phyloP scores from a whole-genome alignment of 768 basidiomycete species.

The Rhizopogon roseolus region DNA sequence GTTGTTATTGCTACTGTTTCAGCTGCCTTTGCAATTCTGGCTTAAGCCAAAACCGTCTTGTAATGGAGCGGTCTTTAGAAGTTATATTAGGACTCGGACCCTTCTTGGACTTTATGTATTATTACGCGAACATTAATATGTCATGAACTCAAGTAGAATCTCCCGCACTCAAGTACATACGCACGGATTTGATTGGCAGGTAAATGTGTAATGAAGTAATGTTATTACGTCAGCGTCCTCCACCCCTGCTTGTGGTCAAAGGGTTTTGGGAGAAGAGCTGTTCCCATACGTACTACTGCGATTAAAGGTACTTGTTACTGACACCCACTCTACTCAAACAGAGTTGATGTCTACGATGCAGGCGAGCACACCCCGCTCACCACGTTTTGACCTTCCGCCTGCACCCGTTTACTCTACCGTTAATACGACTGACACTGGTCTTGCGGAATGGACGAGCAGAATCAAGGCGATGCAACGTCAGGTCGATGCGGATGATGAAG shows the following conservation, averaged over 20 bases:
- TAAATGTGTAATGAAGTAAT: not conserved
- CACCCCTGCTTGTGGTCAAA: not conserved
- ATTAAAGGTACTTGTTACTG: not conserved
- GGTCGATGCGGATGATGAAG: constrained; percentile 77
- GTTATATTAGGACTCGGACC: too few relatives aligned
- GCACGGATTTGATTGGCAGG: too few relatives aligned
- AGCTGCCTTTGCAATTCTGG: constrained; percentile 30
- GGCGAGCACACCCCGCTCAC: constrained; percentile 21
- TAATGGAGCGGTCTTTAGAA: not conserved
- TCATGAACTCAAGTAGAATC: too few relatives aligned
- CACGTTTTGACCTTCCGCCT: constrained; percentile 35
- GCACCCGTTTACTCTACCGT: constrained; percentile 16
- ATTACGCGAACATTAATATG: not conserved
- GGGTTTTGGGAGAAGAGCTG: not conserved
- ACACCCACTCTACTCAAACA: not conserved
- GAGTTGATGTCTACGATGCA: constrained; percentile 19
- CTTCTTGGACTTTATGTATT: not conserved
- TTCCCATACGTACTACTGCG: constrained; percentile 1
- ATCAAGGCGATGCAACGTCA: constrained; percentile 78
- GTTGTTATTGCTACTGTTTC: constrained; percentile 28
- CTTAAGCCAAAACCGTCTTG: constrained; percentile 13
- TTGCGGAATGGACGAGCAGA: constrained; percentile 80
- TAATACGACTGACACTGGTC: constrained; percentile 46
- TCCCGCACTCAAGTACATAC: too few relatives aligned
- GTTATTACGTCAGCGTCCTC: not conserved